Conservation (phyloP, 2,329 filamentous ascomycete species). For the Paraconiothyrium sp. region DNA sequence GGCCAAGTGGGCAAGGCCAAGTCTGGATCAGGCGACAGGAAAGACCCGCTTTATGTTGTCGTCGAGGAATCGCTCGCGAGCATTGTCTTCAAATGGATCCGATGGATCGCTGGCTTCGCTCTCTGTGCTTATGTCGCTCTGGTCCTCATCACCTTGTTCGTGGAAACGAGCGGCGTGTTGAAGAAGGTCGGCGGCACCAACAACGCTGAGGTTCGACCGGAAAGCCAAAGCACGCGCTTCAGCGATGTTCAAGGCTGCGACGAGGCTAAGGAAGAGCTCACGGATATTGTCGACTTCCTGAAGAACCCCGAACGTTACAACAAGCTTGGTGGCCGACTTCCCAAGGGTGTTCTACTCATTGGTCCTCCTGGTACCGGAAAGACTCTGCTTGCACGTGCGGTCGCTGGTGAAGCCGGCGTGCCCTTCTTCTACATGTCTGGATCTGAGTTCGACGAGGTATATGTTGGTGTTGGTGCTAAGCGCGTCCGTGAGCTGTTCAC, state of each 20-base stretch:
- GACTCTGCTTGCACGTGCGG: slow-evolving; percentile 91
- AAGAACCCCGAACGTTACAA: slow-evolving; percentile 94
- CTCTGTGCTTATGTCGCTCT: slow-evolving; percentile 82
- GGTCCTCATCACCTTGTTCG: slow-evolving; percentile 79
- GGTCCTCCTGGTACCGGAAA: slow-evolving; percentile 98
- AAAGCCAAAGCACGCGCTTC: slow-evolving; percentile 92
- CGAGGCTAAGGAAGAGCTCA: slow-evolving; percentile 96
- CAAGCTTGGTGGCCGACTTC: slow-evolving; percentile 92
- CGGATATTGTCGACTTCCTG: slow-evolving; percentile 96
- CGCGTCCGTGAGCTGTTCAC: slow-evolving; percentile 92
- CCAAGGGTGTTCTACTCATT: slow-evolving; percentile 94
- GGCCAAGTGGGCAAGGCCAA: slow-evolving; percentile 68
- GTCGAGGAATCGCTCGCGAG: slow-evolving; percentile 88
- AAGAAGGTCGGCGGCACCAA: slow-evolving; percentile 78
- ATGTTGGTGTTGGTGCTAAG: slow-evolving; percentile 96
- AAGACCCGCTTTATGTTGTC: slow-evolving; percentile 91
- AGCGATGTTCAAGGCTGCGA: slow-evolving; percentile 95
- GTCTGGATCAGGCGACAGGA: slow-evolving; percentile 75
- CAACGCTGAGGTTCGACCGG: slow-evolving; percentile 87
- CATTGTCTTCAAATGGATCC: slow-evolving; percentile 88
- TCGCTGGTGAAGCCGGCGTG: slow-evolving; percentile 95
- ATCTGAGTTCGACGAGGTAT: slow-evolving; percentile 97
- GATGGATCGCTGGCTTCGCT: slow-evolving; percentile 81
- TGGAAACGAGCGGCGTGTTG: slow-evolving; percentile 81
- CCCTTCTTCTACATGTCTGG: slow-evolving; percentile 99